These are phyloP conservation scores for Inga leiocalycina DNA, from an alignment of 306 rosid genomes.

Conservation along the genomic window DNA sequence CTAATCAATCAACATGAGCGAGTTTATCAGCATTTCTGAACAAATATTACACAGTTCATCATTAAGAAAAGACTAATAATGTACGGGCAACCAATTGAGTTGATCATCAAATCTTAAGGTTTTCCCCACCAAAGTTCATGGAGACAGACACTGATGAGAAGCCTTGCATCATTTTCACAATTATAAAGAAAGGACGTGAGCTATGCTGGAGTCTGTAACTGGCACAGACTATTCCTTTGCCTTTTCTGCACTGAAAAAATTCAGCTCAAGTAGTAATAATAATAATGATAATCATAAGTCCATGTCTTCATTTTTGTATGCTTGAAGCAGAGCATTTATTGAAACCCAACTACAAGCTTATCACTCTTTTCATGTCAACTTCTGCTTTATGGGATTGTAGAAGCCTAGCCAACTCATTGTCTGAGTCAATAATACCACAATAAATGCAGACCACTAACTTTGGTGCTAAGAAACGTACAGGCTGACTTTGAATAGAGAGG, in stretches of 20 bases:
- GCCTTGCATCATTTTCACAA: not conserved
- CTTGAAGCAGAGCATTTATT: conserved; percentile 3
- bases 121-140: not conserved
- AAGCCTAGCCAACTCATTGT: not conserved
- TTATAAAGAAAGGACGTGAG: not conserved
- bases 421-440: not conserved
- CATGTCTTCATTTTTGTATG: not conserved
- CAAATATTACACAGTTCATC: not conserved
- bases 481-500: not conserved
- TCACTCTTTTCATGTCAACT: not conserved
- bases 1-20: not conserved
- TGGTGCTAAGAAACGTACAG: not conserved
- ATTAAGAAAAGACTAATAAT: not conserved
- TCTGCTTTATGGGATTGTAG: not conserved
- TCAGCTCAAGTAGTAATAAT: not conserved
- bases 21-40: not conserved
- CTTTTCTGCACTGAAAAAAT: not conserved
- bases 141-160: not conserved
- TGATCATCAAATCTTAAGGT: not conserved
- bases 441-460: not conserved
- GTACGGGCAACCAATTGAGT: not conserved
- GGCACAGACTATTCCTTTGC: not conserved
- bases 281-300: not conserved
- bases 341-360: not conserved
- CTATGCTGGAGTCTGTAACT: not conserved